phyloP scores from a whole-genome alignment of 2,329 filamentous ascomycete genomes.

The Talaromyces sp. region DNA sequence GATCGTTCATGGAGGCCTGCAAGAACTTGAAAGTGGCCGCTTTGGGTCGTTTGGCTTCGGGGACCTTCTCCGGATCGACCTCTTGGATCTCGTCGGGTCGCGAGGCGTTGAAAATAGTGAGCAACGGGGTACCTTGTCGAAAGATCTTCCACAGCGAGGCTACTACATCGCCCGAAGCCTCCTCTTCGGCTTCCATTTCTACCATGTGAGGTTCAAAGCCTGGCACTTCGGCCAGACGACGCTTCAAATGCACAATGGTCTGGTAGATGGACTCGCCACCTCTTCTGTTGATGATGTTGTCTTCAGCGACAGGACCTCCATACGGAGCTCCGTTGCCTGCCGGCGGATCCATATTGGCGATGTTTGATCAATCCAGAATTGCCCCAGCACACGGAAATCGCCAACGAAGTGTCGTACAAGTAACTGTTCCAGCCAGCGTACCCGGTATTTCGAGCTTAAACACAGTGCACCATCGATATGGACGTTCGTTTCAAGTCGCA shows the following conservation, averaged over 20 bases:
- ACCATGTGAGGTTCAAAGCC: constrained; percentile 71
- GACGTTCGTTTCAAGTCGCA: not conserved
- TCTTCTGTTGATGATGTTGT: constrained; percentile 96
- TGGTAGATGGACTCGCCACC: constrained; percentile 95
- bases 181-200: constrained; percentile 65
- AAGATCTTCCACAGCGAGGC: constrained; percentile 87
- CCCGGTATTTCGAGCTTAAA: not conserved
- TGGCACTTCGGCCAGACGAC: constrained; percentile 75
- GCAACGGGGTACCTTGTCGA: constrained; percentile 73
- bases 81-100: constrained; percentile 64
- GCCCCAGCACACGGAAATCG: constrained; percentile 1
- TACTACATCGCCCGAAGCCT: constrained; percentile 68
- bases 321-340: constrained; percentile 38
- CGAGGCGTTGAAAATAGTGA: constrained; percentile 84
- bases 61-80: constrained; percentile 58
- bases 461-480: constrained; percentile 8
- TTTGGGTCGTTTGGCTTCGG: constrained; percentile 74
- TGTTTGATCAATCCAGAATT: constrained; percentile 8
- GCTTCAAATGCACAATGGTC: constrained; percentile 81
- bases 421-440: constrained; percentile 15
- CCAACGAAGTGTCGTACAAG: constrained; percentile 11
- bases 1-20: constrained; percentile 76
- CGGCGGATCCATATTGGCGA: constrained; percentile 31
- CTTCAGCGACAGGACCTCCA: constrained; percentile 57
- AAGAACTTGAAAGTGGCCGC: constrained; percentile 89